These are phyloP conservation scores for Xenoacremonium recifei DNA, from an alignment of 2,329 filamentous ascomycete species.

Conservation along the genomic window DNA sequence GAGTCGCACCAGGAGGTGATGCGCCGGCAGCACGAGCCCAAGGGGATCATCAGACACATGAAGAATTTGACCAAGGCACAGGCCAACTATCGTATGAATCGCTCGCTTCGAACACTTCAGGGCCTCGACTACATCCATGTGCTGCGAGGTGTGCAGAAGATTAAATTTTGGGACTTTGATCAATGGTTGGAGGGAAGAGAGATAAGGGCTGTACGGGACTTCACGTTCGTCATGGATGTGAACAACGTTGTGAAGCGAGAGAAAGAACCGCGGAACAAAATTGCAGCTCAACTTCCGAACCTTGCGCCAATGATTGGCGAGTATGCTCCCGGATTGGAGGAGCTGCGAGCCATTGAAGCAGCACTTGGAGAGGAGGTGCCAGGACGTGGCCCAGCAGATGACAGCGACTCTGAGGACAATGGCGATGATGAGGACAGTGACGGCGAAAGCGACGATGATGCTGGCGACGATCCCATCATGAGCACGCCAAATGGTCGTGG, in stretches of 20 bases:
- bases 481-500: too few relatives aligned
- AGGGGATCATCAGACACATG: slow-evolving; percentile 20
- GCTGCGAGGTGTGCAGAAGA: slow-evolving; percentile 41
- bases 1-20: slow-evolving; percentile 31
- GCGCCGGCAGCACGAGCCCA: slow-evolving; percentile 38
- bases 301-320: slow-evolving; percentile 17
- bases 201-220: slow-evolving; percentile 25
- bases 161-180: slow-evolving; percentile 42
- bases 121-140: slow-evolving; percentile 43
- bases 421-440: not conserved
- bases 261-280: not conserved
- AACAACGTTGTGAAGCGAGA: slow-evolving; percentile 16
- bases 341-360: slow-evolving; percentile 10
- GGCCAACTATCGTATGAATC: slow-evolving; percentile 36
- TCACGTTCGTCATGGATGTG: slow-evolving; percentile 27
- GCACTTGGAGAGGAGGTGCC: not conserved
- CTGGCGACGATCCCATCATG: not conserved
- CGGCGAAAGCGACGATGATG: not conserved
- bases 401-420: not conserved
- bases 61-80: slow-evolving; percentile 32
- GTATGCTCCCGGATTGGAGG: slow-evolving; percentile 5
- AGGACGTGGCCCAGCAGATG: not conserved
- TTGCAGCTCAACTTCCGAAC: slow-evolving; percentile 8
- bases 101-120: slow-evolving; percentile 40
- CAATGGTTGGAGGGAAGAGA: slow-evolving; percentile 10